Percentiles rank a stretch among this genome's conserved stretches.
phyloP scores from a whole-genome alignment of 1,284 basidiomycete species.

The Ustilago xerochloae region DNA sequence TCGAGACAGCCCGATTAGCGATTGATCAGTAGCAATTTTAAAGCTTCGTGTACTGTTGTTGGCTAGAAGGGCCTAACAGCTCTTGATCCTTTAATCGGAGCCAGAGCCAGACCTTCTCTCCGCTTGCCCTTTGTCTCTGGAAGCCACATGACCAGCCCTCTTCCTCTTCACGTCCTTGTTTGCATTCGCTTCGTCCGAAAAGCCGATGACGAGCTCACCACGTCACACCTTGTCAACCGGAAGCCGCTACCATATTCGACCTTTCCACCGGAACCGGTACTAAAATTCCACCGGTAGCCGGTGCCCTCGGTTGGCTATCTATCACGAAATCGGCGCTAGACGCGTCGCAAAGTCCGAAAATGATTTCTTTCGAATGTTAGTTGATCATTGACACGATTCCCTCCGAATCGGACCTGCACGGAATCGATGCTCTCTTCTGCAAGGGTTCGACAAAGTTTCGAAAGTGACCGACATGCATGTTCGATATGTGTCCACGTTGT shows the following conservation, averaged over 20 bases:
- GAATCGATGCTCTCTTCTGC: background rate
- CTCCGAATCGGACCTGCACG: background rate
- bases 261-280: slow-evolving; percentile 1
- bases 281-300: background rate
- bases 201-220: background rate
- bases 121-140: too few relatives aligned
- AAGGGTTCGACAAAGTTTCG: background rate
- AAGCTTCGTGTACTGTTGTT: too few relatives aligned
- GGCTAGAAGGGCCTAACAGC: too few relatives aligned
- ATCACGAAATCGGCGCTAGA: background rate
- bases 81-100: too few relatives aligned
- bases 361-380: background rate
- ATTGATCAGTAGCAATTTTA: too few relatives aligned
- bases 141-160: too few relatives aligned
- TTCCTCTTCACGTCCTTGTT: too few relatives aligned
- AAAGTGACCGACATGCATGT: background rate
- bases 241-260: background rate
- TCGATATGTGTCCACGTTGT: background rate
- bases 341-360: background rate
- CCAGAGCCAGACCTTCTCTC: too few relatives aligned
- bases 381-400: background rate
- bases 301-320: background rate
- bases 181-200: background rate
- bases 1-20: too few relatives aligned
- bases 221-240: background rate